Evolutionary conservation across 495 filamentous ascomycete genomes (phyloP).

Genomic region (Penicillium paradoxum): DNA sequence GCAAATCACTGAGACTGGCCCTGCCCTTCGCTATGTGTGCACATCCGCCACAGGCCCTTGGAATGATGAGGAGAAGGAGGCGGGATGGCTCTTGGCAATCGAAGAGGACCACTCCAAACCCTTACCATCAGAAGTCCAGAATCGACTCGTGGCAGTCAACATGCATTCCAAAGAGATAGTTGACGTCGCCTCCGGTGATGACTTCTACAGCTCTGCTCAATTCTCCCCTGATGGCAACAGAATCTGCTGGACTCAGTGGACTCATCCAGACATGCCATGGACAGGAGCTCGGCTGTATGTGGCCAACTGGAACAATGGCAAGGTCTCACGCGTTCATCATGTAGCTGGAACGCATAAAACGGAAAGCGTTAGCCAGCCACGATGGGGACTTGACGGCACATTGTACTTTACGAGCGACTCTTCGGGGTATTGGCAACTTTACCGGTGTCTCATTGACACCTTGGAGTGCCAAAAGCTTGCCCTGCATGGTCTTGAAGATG

Average conservation of each 20-base stretch:
- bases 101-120: conserved; percentile 33
- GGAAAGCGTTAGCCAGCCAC: conserved; percentile 31
- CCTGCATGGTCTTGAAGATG: conserved; percentile 29
- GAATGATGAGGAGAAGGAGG: too few species aligned
- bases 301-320: conserved; percentile 22
- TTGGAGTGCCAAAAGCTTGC: conserved; percentile 8
- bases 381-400: conserved; percentile 31
- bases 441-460: conserved; percentile 5
- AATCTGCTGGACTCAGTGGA: conserved; percentile 40
- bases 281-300: conserved; percentile 27
- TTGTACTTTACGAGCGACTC: conserved; percentile 32
- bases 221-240: conserved; percentile 32
- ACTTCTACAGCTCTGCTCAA: conserved; percentile 40
- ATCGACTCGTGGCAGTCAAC: conserved; percentile 34
- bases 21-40: conserved; percentile 13
- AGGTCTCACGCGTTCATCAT: conserved; percentile 1
- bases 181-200: conserved; percentile 27
- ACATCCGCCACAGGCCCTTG: conserved; percentile 16
- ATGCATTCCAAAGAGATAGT: conserved; percentile 13
- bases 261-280: conserved; percentile 42
- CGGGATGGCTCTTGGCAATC: conserved; percentile 31
- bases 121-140: conserved; percentile 21
- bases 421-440: conserved; percentile 33
- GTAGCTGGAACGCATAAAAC: conserved; percentile 18
- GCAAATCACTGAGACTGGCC: conserved; percentile 11